Percentiles rank a stretch among this genome's conserved stretches.
These are phyloP conservation scores for Curvularia spicifera DNA, from an alignment of 2,329 filamentous ascomycete species.

Conservation along the genomic window DNA sequence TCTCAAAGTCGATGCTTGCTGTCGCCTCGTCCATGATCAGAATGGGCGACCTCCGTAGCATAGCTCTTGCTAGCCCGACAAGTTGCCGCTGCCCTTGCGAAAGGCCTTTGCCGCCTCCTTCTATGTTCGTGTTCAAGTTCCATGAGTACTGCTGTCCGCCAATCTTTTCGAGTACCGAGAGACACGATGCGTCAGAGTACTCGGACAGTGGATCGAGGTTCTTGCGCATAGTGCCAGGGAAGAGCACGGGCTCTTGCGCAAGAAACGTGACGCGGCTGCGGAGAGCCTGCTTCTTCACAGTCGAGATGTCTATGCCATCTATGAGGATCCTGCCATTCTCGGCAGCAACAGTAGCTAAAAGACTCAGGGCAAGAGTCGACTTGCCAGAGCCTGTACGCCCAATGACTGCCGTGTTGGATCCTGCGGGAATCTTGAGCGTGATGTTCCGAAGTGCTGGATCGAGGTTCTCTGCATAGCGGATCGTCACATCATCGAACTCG, in stretches of 20 bases:
- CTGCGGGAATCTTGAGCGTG: constrained; percentile 76
- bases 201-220: constrained; percentile 68
- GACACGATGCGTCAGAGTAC: constrained; percentile 63
- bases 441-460: constrained; percentile 74
- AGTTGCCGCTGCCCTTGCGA: constrained; percentile 71
- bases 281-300: constrained; percentile 64
- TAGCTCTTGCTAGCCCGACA: constrained; percentile 67
- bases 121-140: constrained; percentile 63
- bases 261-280: constrained; percentile 70
- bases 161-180: constrained; percentile 60
- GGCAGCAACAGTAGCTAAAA: constrained; percentile 62
- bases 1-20: constrained; percentile 68
- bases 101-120: constrained; percentile 66
- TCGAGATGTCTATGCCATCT: constrained; percentile 66
- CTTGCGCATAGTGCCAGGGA: constrained; percentile 65
- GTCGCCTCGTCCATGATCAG: constrained; percentile 72
- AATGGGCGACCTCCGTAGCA: constrained; percentile 65
- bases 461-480: constrained; percentile 79
- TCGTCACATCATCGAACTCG: constrained; percentile 75
- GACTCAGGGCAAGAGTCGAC: constrained; percentile 71
- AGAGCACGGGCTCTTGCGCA: constrained; percentile 70
- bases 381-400: constrained; percentile 81
- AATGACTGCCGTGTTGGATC: constrained; percentile 78
- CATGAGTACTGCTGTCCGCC: constrained; percentile 61
- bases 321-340: constrained; percentile 64